These are phyloP conservation scores for Aspergillus carbonarius DNA, from an alignment of 2,329 filamentous ascomycete species.

Conservation along the genomic window DNA sequence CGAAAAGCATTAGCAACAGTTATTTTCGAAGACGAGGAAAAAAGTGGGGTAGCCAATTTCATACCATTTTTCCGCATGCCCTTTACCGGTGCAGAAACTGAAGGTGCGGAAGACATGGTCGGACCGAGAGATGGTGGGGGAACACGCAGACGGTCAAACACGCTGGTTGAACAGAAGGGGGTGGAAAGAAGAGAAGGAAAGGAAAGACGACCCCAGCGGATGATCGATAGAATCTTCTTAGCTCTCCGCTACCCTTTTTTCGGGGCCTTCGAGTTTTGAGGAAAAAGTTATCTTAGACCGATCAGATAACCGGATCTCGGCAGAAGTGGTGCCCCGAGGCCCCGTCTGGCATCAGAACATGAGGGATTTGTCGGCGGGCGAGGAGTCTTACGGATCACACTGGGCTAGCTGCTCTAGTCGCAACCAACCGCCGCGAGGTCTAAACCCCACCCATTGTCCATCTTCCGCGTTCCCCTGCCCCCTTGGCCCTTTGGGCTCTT, in stretches of 20 bases:
- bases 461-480: conserved; percentile 6
- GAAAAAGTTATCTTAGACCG: conserved; percentile 40
- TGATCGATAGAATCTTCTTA: background rate
- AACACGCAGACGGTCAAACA: background rate
- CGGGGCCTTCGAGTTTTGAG: conserved; percentile 14
- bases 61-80: conserved; percentile 84
- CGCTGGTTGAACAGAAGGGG: conserved; percentile 1
- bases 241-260: conserved; percentile 12
- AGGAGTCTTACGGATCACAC: conserved; percentile 15
- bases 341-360: conserved; percentile 14
- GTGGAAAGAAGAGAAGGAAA: background rate
- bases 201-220: background rate
- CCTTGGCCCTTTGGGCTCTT: conserved; percentile 18
- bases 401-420: conserved; percentile 13
- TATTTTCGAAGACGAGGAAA: conserved; percentile 5
- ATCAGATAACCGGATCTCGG: conserved; percentile 48
- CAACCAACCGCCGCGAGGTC: conserved; percentile 15
- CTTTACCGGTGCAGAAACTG: conserved; percentile 36
- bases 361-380: conserved; percentile 16
- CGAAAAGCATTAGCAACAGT: conserved; percentile 17
- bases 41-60: conserved; percentile 23
- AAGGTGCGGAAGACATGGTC: conserved; percentile 48
- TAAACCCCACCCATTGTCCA: conserved; percentile 13
- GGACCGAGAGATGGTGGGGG: background rate
- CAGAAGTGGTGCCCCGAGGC: conserved; percentile 21